A percentile compares a stretch with the other conserved stretches of the same genome.
Conservation (phyloP, 495 filamentous ascomycete genomes). For the Podospora australis region DNA sequence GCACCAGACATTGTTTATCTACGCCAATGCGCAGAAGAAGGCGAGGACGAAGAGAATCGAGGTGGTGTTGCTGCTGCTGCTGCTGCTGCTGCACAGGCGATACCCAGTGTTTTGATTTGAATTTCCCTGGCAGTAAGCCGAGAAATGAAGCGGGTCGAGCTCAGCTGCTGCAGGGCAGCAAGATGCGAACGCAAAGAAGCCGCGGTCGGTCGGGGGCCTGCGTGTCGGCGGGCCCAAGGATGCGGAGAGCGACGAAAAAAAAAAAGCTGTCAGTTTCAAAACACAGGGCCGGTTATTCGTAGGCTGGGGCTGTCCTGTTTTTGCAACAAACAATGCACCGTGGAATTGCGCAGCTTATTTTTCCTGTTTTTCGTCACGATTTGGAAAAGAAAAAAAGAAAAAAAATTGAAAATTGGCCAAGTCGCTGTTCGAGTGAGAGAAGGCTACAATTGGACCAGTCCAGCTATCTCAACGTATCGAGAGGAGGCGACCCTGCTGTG, state of each 20-base stretch:
- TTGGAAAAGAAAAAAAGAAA: constrained; percentile 4
- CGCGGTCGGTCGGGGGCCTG: constrained; percentile 9
- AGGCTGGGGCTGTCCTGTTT: neutral
- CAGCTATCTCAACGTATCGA: too few species aligned
- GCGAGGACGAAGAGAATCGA: neutral
- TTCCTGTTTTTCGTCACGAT: neutral
- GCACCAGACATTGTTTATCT: constrained; percentile 48
- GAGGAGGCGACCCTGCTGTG: neutral
- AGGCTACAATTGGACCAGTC: neutral
- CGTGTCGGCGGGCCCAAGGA: constrained; percentile 5
- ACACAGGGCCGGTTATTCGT: neutral
- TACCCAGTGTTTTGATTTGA: constrained; percentile 9
- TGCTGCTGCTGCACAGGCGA: neutral
- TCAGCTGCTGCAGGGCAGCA: constrained; percentile 2
- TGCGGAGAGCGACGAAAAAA: constrained; percentile 6
- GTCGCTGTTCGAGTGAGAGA: neutral
- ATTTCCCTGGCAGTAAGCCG: neutral
- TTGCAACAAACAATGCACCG: constrained; percentile 16
- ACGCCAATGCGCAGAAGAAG: constrained; percentile 19
- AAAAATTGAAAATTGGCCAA: constrained; percentile 13
- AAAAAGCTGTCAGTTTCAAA: constrained; percentile 13
- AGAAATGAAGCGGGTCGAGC: constrained; percentile 11
- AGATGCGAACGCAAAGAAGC: constrained; percentile 1
- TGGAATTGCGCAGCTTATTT: constrained; percentile 5
- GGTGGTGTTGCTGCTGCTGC: neutral